These are phyloP conservation scores for Phyllostachys edulis DNA, from an alignment of 176 grass and related monocot species.

Conservation along the genomic window DNA sequence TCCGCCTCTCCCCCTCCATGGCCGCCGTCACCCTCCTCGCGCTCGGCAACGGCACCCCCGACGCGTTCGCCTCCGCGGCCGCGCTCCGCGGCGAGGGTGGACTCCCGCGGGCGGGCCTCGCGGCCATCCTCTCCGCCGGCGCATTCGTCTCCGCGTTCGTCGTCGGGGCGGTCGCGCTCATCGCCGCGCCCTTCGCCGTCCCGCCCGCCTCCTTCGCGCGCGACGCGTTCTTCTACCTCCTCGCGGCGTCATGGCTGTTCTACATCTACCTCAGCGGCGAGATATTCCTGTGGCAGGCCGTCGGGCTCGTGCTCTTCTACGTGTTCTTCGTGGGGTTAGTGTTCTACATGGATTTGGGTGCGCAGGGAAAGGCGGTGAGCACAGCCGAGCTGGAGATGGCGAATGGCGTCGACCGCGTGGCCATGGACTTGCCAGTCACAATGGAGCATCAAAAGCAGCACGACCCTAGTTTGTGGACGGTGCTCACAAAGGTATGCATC, in stretches of 20 bases:
- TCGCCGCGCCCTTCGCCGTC: slow-evolving; percentile 69
- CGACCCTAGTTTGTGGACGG: neutral
- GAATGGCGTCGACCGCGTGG: slow-evolving; percentile 15
- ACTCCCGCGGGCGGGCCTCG: slow-evolving; percentile 57
- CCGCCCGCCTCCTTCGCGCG: slow-evolving; percentile 56
- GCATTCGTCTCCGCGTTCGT: slow-evolving; percentile 92
- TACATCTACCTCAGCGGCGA: slow-evolving; percentile 82
- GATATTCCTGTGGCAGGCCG: slow-evolving; percentile 92
- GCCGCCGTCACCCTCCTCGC: slow-evolving; percentile 90
- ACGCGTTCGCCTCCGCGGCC: slow-evolving; percentile 76
- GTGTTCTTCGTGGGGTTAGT: slow-evolving; percentile 84
- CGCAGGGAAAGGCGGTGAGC: slow-evolving; percentile 33
- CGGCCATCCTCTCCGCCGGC: slow-evolving; percentile 72
- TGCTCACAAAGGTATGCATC: slow-evolving; percentile 60
- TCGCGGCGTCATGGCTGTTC: slow-evolving; percentile 68
- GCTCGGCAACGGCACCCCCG: slow-evolving; percentile 84
- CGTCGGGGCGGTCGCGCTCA: slow-evolving; percentile 64
- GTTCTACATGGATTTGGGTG: slow-evolving; percentile 79
- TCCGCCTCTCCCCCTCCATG: slow-evolving; percentile 79
- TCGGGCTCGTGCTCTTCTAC: slow-evolving; percentile 75
- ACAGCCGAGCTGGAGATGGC: slow-evolving; percentile 41
- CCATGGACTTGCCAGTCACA: slow-evolving; percentile 32
- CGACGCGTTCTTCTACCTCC: slow-evolving; percentile 82
- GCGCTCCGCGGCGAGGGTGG: slow-evolving; percentile 42
- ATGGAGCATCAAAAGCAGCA: slow-evolving; percentile 21